Evolutionary conservation across 208 protist genomes (phyloP).

Genomic region (Crithidia bombi): DNA sequence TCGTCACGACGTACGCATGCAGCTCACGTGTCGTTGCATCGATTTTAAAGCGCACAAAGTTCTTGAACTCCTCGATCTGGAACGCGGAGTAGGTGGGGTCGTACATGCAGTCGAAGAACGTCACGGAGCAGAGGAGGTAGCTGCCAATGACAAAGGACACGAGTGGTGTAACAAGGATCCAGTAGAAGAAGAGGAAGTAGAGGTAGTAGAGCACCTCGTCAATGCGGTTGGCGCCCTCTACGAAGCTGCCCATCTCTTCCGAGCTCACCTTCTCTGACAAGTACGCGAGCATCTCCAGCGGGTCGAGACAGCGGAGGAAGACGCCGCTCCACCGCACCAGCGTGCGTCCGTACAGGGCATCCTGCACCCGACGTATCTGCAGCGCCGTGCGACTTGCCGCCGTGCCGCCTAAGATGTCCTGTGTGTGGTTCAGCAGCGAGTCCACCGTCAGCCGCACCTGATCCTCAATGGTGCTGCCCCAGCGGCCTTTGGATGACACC

Average conservation of each 20-base stretch:
- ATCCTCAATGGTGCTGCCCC: conserved; percentile 70
- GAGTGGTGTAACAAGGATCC: conserved; percentile 78
- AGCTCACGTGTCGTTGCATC: conserved; percentile 59
- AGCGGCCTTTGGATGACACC: conserved; percentile 48
- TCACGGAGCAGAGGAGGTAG: conserved; percentile 74
- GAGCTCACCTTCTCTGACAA: conserved; percentile 58
- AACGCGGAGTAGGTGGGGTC: conserved; percentile 83
- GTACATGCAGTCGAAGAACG: conserved; percentile 76
- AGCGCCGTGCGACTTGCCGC: conserved; percentile 11
- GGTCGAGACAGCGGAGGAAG: conserved; percentile 56
- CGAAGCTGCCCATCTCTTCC: conserved; percentile 53
- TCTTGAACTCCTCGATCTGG: conserved; percentile 88
- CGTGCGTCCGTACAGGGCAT: conserved; percentile 33
- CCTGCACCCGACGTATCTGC: conserved; percentile 22
- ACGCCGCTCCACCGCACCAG: conserved; percentile 36
- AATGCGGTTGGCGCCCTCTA: conserved; percentile 37
- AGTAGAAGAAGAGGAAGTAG: conserved; percentile 82
- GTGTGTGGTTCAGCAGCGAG: conserved; percentile 43
- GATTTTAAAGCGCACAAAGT: conserved; percentile 78
- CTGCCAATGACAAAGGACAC: conserved; percentile 81
- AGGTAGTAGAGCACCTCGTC: conserved; percentile 71
- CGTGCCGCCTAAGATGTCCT: conserved; percentile 34
- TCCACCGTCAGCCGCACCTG: conserved; percentile 42
- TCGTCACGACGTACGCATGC: conserved; percentile 66
- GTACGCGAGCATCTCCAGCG: conserved; percentile 71